Conservation (phyloP, 768 basidiomycete species). For the Lactarius deliciosus region DNA sequence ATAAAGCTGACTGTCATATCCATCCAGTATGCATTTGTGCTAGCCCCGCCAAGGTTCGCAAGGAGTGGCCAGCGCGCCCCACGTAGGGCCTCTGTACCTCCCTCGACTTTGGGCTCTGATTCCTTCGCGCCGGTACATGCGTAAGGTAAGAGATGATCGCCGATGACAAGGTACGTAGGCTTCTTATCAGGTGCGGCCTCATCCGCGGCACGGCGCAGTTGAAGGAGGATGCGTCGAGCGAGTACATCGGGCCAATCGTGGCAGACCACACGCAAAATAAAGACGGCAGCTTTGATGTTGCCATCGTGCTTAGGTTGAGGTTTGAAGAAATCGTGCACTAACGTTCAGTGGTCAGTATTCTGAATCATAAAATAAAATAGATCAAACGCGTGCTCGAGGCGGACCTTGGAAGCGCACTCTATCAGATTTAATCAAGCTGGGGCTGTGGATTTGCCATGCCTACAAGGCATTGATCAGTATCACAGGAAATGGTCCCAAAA, state of each 20-base stretch:
- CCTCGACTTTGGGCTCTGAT: conserved; percentile 37
- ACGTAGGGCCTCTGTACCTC: conserved; percentile 53
- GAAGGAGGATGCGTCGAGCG: conserved; percentile 45
- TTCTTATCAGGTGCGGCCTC: conserved; percentile 22
- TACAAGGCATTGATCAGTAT: conserved; percentile 7
- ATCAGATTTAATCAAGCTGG: conserved; percentile 28
- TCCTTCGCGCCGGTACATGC: conserved; percentile 43
- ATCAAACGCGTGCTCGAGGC: conserved; percentile 9
- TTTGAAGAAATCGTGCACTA: conserved; percentile 75
- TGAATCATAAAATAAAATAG: background rate
- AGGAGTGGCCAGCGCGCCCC: conserved; percentile 61
- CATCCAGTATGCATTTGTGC: conserved; percentile 66
- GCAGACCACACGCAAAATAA: conserved; percentile 65
- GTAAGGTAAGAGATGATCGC: conserved; percentile 71
- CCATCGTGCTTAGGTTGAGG: conserved; percentile 42
- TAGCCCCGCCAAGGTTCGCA: conserved; percentile 72
- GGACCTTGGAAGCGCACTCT: conserved; percentile 29
- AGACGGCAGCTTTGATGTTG: conserved; percentile 53
- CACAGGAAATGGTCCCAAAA: background rate
- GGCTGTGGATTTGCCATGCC: conserved; percentile 29
- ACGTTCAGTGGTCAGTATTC: conserved; percentile 1
- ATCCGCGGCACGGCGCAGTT: conserved; percentile 43
- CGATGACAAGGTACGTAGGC: conserved; percentile 62
- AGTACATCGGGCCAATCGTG: conserved; percentile 77
- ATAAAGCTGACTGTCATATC: conserved; percentile 55